A percentile compares a stretch with the other conserved stretches of the same genome.
Evolutionary conservation across 2,329 filamentous ascomycete species (phyloP).

Genomic region (Xylariaceae sp.): DNA sequence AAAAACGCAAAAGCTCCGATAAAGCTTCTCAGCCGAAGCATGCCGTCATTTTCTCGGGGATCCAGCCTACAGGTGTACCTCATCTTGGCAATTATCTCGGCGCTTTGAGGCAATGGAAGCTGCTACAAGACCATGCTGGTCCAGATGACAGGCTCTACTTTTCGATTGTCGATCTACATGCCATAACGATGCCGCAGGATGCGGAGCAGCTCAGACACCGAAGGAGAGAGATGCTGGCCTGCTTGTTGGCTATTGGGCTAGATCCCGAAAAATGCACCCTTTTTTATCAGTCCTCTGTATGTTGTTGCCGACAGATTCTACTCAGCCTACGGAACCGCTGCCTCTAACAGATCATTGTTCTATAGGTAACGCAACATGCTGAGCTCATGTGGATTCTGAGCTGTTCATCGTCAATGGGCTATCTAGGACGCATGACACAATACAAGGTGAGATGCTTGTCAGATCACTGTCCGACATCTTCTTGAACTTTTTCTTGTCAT

Average conservation of each 20-base stretch:
- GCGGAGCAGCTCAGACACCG: slow-evolving; percentile 56
- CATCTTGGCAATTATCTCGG: slow-evolving; percentile 96
- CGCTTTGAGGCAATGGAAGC: slow-evolving; percentile 81
- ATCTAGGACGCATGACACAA: slow-evolving; percentile 97
- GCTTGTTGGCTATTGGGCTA: slow-evolving; percentile 78
- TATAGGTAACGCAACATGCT: slow-evolving; percentile 68
- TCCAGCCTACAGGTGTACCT: slow-evolving; percentile 91
- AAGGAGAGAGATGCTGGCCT: slow-evolving; percentile 72
- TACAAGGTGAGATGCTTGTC: slow-evolving; percentile 69
- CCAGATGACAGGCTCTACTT: slow-evolving; percentile 65
- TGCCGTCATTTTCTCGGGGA: slow-evolving; percentile 80
- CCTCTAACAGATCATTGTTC: slow-evolving; percentile 2
- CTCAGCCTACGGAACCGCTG: not conserved
- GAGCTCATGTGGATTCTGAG: slow-evolving; percentile 98
- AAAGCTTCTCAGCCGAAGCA: slow-evolving; percentile 1
- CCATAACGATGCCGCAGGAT: slow-evolving; percentile 75
- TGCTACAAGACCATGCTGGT: slow-evolving; percentile 63
- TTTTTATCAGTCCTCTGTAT: slow-evolving; percentile 77
- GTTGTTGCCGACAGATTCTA: slow-evolving; percentile 23
- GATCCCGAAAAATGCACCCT: slow-evolving; percentile 72
- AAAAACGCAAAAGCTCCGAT: not conserved
- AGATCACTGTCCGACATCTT: slow-evolving; percentile 6
- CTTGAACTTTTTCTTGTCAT: not conserved
- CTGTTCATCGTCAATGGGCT: slow-evolving; percentile 86
- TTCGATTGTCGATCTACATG: slow-evolving; percentile 90